A percentile compares a stretch with the other conserved stretches of the same genome.
Conservation (phyloP, 1,139 yeast genomes). For the Taphrina flavorubra region DNA sequence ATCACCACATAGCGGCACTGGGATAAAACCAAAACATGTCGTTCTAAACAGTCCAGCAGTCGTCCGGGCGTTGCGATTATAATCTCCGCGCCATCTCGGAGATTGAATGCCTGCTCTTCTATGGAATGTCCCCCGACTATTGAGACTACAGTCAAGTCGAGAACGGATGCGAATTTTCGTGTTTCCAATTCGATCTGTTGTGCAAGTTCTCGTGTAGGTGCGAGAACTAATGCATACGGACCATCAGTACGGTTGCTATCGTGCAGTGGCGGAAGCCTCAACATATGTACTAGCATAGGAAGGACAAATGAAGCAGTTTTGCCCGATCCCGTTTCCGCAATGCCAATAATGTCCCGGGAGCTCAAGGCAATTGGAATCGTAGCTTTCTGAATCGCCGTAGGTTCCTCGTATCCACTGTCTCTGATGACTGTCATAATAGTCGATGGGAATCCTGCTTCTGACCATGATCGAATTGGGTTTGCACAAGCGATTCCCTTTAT, state of each 20-base stretch:
- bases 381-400: slow-evolving; percentile 91
- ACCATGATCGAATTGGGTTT: slow-evolving; percentile 77
- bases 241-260: slow-evolving; percentile 60
- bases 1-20: slow-evolving; percentile 73
- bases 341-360: slow-evolving; percentile 73
- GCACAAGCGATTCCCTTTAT: slow-evolving; percentile 59
- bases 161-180: slow-evolving; percentile 57
- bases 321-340: slow-evolving; percentile 98
- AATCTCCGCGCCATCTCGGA: slow-evolving; percentile 74
- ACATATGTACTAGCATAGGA: slow-evolving; percentile 69
- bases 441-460: slow-evolving; percentile 62
- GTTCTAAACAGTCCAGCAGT: slow-evolving; percentile 75
- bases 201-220: slow-evolving; percentile 94
- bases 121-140: slow-evolving; percentile 90
- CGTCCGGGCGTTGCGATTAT: slow-evolving; percentile 95
- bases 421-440: slow-evolving; percentile 55
- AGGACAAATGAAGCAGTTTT: slow-evolving; percentile 83
- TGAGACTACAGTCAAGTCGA: slow-evolving; percentile 63
- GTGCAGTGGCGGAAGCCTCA: slow-evolving; percentile 57
- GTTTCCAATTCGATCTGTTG: slow-evolving; percentile 79
- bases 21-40: slow-evolving; percentile 64
- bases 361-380: slow-evolving; percentile 75
- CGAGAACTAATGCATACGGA: slow-evolving; percentile 70
- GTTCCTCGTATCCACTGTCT: slow-evolving; percentile 60
- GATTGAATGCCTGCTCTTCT: slow-evolving; percentile 69